A percentile compares a stretch with the other conserved stretches of the same genome.
phyloP scores from a whole-genome alignment of 1,284 basidiomycete genomes.

The Takashimella koratensis region DNA sequence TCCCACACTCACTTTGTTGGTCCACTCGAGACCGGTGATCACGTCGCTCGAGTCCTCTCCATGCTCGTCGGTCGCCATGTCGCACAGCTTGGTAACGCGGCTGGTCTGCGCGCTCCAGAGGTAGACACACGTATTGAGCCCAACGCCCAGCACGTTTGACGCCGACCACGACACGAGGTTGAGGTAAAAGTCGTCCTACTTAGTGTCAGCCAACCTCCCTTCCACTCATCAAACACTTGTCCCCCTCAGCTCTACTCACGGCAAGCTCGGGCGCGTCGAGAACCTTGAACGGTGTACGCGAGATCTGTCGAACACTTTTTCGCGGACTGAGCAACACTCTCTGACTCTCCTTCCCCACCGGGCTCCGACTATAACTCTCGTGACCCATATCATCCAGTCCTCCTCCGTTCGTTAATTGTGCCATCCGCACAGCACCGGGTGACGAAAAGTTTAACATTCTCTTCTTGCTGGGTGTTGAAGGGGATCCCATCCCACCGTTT shows the following conservation, averaged over 20 bases:
- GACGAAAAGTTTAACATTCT: constrained; percentile 53
- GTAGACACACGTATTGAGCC: constrained; percentile 87
- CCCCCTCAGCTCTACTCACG: no score
- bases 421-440: constrained; percentile 38
- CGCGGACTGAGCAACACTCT: constrained; percentile 80
- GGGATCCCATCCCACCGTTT: constrained; percentile 29
- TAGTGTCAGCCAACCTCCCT: background rate
- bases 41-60: constrained; percentile 55
- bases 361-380: constrained; percentile 83
- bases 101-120: constrained; percentile 95
- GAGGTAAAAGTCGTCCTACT: constrained; percentile 88
- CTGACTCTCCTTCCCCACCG: constrained; percentile 79
- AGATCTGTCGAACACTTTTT: constrained; percentile 73
- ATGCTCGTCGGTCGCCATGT: constrained; percentile 53
- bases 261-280: constrained; percentile 94
- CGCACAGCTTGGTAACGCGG: constrained; percentile 85
- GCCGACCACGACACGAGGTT: constrained; percentile 97
- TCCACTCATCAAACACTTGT: constrained; percentile 8
- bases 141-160: constrained; percentile 91
- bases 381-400: constrained; percentile 60
- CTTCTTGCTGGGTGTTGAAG: constrained; percentile 49
- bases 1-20: constrained; percentile 63
- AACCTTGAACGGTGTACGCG: constrained; percentile 95
- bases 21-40: constrained; percentile 86
- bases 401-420: constrained; percentile 25